A percentile compares a stretch with the other conserved stretches of the same genome.
Evolutionary conservation across 495 filamentous ascomycete genomes (phyloP).

Genomic region (Xylona heveae): DNA sequence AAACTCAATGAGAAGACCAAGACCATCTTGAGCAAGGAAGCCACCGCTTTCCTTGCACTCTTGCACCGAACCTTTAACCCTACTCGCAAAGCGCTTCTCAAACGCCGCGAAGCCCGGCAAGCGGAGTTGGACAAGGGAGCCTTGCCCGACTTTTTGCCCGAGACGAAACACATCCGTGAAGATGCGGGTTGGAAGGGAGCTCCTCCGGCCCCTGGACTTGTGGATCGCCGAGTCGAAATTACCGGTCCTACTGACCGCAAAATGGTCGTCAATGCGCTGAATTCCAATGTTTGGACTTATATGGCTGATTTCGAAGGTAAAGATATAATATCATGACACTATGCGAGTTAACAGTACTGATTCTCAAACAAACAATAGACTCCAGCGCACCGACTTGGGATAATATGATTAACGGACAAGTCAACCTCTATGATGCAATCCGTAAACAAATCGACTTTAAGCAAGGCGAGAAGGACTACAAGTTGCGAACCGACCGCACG

Average conservation of each 20-base stretch:
- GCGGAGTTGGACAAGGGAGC: slow-evolving; percentile 81
- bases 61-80: slow-evolving; percentile 86
- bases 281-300: slow-evolving; percentile 96
- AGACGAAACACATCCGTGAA: slow-evolving; percentile 91
- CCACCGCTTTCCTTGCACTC: slow-evolving; percentile 79
- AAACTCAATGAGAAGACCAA: slow-evolving; percentile 51
- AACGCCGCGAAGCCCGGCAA: slow-evolving; percentile 73
- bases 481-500: slow-evolving; percentile 68
- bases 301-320: slow-evolving; percentile 98
- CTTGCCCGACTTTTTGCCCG: slow-evolving; percentile 87
- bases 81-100: slow-evolving; percentile 73
- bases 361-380: slow-evolving; percentile 27
- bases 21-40: slow-evolving; percentile 83
- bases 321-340: neutral
- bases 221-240: slow-evolving; percentile 96
- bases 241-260: slow-evolving; percentile 95
- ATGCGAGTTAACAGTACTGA: slow-evolving; percentile 1
- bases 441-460: slow-evolving; percentile 93
- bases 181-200: slow-evolving; percentile 89
- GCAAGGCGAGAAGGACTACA: slow-evolving; percentile 87
- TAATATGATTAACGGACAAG: slow-evolving; percentile 97
- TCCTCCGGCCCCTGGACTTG: slow-evolving; percentile 75
- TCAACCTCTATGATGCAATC: slow-evolving; percentile 95
- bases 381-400: slow-evolving; percentile 97
- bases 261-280: slow-evolving; percentile 98